Conservation (phyloP, 2,329 filamentous ascomycete genomes). For the Alternaria postmessia region DNA sequence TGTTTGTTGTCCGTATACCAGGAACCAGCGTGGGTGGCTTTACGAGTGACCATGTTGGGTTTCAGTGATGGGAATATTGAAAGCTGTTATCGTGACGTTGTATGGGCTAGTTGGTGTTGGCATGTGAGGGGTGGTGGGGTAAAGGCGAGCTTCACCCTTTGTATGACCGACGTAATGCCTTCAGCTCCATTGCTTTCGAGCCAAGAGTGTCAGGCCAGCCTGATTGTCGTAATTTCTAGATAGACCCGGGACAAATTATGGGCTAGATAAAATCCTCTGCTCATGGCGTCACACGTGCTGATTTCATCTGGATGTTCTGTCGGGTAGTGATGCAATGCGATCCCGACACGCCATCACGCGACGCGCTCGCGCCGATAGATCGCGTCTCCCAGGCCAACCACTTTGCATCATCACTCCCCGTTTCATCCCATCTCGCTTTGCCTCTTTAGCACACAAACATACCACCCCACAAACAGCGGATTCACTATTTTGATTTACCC, state of each 20-base stretch:
- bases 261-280: not conserved
- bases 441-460: conserved; percentile 3
- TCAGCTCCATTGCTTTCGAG: not conserved
- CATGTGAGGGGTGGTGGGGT: conserved; percentile 11
- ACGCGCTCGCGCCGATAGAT: conserved; percentile 18
- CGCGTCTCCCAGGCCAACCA: conserved; percentile 34
- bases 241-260: not conserved
- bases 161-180: conserved; percentile 16
- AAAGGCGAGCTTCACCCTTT: conserved; percentile 7
- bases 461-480: not conserved
- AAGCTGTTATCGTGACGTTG: conserved; percentile 1
- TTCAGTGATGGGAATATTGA: not conserved
- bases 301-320: not conserved
- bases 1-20: conserved; percentile 78
- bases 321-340: conserved; percentile 3
- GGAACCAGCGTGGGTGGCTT: conserved; percentile 79
- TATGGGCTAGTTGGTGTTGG: conserved; percentile 1
- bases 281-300: not conserved
- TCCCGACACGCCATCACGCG: conserved; percentile 9
- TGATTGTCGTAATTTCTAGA: no score
- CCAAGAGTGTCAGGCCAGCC: not conserved
- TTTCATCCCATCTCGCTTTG: conserved; percentile 14
- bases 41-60: conserved; percentile 53
- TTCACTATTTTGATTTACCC: not conserved
- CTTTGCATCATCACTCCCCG: conserved; percentile 29